Conservation (phyloP, 163 green algal genomes). For the Prototheca wickerhamii region DNA sequence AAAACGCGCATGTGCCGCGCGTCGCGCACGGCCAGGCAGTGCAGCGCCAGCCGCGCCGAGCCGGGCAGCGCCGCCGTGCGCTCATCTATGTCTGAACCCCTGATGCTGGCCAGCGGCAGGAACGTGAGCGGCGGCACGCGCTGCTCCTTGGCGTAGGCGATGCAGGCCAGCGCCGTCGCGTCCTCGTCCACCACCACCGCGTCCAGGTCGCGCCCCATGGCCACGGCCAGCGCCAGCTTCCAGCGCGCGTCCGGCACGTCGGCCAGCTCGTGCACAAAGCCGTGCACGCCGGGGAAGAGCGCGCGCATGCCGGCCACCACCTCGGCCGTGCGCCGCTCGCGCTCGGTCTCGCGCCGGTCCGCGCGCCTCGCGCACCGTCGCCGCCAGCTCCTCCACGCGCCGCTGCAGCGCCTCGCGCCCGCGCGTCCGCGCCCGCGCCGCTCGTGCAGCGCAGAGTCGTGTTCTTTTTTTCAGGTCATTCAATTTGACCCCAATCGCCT, state of each 20-base stretch:
- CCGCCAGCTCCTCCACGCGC: conserved; percentile 60
- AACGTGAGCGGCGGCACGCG: conserved; percentile 62
- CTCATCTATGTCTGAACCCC: conserved; percentile 62
- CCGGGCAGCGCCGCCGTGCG: conserved; percentile 69
- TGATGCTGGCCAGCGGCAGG: conserved; percentile 65
- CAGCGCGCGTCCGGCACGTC: conserved; percentile 63
- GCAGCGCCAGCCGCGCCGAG: conserved; percentile 65
- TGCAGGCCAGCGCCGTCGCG: conserved; percentile 63
- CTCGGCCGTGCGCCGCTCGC: conserved; percentile 53
- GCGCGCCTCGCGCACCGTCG: conserved; percentile 59
- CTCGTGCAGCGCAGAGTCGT: neutral
- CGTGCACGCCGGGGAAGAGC: conserved; percentile 65
- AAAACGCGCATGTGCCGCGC: conserved; percentile 1
- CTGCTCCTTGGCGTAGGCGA: conserved; percentile 73
- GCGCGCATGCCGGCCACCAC: conserved; percentile 61
- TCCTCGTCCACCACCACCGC: conserved; percentile 75
- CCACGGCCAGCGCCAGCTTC: conserved; percentile 79
- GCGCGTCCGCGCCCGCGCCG: conserved; percentile 23
- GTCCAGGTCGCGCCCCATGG: conserved; percentile 82
- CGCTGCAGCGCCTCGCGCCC: conserved; percentile 42
- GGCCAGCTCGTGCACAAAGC: conserved; percentile 69
- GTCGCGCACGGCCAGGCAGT: conserved; percentile 34
- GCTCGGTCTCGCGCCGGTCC: conserved; percentile 52
- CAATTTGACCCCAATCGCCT: neutral
- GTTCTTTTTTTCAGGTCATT: neutral